Conservation (phyloP, 2,329 filamentous ascomycete species). For the Aspergillus sp. region DNA sequence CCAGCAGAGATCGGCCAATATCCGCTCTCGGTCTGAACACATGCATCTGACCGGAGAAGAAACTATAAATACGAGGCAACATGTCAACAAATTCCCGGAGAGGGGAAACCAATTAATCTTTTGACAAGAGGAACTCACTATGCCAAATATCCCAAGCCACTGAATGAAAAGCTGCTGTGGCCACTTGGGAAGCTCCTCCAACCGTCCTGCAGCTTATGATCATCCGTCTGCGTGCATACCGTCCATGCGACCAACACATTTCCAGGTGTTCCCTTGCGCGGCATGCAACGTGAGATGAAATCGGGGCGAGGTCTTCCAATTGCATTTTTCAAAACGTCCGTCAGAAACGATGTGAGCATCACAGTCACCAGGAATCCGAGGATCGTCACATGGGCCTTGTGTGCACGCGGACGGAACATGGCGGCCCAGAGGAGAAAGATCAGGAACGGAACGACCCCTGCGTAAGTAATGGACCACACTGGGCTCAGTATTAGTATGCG, state of each 20-base stretch:
- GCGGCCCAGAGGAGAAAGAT: slow-evolving; percentile 60
- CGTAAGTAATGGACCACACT: slow-evolving; percentile 69
- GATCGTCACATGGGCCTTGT: slow-evolving; percentile 79
- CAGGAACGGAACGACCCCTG: slow-evolving; percentile 61
- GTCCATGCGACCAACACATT: slow-evolving; percentile 45
- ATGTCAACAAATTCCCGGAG: neutral
- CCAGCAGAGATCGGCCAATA: slow-evolving; percentile 47
- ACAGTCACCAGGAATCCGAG: slow-evolving; percentile 72
- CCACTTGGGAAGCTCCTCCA: slow-evolving; percentile 59
- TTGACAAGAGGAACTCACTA: slow-evolving; percentile 25
- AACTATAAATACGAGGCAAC: slow-evolving; percentile 19
- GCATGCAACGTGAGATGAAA: slow-evolving; percentile 78
- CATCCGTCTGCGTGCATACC: slow-evolving; percentile 42
- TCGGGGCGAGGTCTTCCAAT: slow-evolving; percentile 79
- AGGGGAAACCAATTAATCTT: neutral
- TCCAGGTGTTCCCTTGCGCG: slow-evolving; percentile 49
- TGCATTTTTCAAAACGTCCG: slow-evolving; percentile 83
- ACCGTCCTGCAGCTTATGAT: slow-evolving; percentile 54
- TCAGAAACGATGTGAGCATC: slow-evolving; percentile 70
- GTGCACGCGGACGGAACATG: slow-evolving; percentile 52
- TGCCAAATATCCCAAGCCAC: slow-evolving; percentile 52
- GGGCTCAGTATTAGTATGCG: slow-evolving; percentile 3
- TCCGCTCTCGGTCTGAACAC: slow-evolving; percentile 52
- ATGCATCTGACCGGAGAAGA: slow-evolving; percentile 48
- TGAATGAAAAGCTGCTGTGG: slow-evolving; percentile 55